Base-by-base conservation (phyloP, 2,329 filamentous ascomycete genomes). In the Pseudogymnoascus sp. region DNA sequence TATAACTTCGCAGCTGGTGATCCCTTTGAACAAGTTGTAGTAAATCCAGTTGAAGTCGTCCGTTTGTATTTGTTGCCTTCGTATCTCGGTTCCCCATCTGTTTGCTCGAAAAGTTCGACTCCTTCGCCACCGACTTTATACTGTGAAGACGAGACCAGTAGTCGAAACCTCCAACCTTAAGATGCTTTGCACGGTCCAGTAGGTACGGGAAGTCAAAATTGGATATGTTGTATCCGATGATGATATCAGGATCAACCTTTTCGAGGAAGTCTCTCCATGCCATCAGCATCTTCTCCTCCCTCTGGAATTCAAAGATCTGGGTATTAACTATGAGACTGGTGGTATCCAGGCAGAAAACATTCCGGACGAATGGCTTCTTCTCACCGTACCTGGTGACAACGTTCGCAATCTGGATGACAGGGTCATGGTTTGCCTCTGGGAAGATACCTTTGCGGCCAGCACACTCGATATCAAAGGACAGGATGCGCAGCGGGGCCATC, bases 201-300 rank as follows among this genome's bases (percentile, higher is more conserved):
- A 99, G 84, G 73, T 99, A 99, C 0, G 93, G 93, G 67, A 99
- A 98, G 79, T 99, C 95, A 76, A 99, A 99, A 78, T 99, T 99
- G 73, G 90, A 81, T 77, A 96, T 99, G 75, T 99, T 99, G 86
- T 99, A 99, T 53, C 95, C 95, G 62, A 96, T 99, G 71, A 99
- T 96, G 67, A 99, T 90, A 77, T 99, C 95, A 0, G 95, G 93
- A 68, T 99, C 95, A 1, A 95, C 91, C 70, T 91, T 86, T 69
- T 96, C 83, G 14, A 99, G 76, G 68, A 99, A 99, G 65, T 96
- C 84, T 71, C 90, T 88, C 95, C 95, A 99, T 43, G 87, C 86
- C 76, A 88, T 86, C n/a, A 99, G 81, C 93, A 99, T 95, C 65
- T 92, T 86, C 62, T 89, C 86, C 74, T 99, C 95, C 46, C 84